Conservation (phyloP, 202 grass and related monocot genomes). For the Saccharum hybrid region DNA sequence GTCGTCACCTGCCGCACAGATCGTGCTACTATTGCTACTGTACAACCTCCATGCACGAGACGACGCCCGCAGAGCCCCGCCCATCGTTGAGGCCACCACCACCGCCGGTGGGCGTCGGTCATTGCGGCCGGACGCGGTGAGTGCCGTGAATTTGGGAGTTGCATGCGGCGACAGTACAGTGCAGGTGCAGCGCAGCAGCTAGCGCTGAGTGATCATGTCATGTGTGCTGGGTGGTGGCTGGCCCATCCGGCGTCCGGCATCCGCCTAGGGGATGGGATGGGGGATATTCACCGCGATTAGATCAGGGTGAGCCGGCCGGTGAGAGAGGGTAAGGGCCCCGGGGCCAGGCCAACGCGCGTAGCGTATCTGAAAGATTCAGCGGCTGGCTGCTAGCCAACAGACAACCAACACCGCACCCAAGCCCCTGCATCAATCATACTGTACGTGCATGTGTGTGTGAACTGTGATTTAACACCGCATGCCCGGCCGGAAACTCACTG, state of each 20-base stretch:
- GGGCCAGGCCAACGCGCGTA: not conserved
- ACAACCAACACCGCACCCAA: not conserved
- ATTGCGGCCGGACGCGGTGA: not conserved
- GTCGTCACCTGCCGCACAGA: not conserved
- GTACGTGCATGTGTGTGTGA: not conserved
- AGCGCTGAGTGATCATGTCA: not conserved
- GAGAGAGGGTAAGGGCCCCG: no score
- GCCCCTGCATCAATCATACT: not conserved
- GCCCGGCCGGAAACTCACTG: not conserved
- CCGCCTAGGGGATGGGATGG: not conserved
- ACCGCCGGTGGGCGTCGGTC: no score
- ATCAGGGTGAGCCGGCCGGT: no score
- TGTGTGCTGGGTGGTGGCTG: not conserved
- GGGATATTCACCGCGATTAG: not conserved
- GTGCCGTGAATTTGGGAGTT: no score
- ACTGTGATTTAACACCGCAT: not conserved
- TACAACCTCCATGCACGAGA: not conserved
- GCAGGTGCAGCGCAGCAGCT: not conserved
- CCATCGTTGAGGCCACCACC: not conserved
- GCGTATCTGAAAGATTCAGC: conserved; percentile 10
- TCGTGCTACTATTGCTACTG: no score
- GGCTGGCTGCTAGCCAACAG: conserved; percentile 8
- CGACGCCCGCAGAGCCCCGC: not conserved
- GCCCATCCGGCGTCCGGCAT: not conserved
- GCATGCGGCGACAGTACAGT: not conserved